phyloP scores from a whole-genome alignment of 495 filamentous ascomycete species.

The Aspergillus hancockii region DNA sequence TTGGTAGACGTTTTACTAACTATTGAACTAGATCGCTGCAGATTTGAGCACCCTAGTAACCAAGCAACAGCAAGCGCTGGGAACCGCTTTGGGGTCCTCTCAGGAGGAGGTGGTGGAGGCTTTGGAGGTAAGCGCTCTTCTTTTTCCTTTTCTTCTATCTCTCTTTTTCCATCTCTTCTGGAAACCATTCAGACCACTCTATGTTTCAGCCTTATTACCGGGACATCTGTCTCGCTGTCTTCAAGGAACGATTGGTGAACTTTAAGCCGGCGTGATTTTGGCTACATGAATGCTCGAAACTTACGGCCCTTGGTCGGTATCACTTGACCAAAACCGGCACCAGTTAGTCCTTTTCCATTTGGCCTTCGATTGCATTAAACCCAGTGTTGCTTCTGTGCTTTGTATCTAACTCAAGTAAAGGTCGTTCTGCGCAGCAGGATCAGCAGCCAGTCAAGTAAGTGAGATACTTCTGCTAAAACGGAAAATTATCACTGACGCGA shows the following conservation, averaged over 20 bases:
- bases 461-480: not conserved
- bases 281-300: not conserved
- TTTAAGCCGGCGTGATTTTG: not conserved
- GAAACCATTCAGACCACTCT: not conserved
- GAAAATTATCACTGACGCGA: slow-evolving; percentile 19
- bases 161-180: not conserved
- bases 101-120: slow-evolving; percentile 31
- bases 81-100: slow-evolving; percentile 47
- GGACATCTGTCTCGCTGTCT: not conserved
- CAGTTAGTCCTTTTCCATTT: not conserved
- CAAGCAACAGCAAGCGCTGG: slow-evolving; percentile 25
- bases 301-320: not conserved
- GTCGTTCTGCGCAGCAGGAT: slow-evolving; percentile 20
- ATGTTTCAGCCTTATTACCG: not conserved
- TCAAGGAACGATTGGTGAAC: not conserved
- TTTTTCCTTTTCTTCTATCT: slow-evolving; percentile 7
- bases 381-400: not conserved
- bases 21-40: slow-evolving; percentile 48
- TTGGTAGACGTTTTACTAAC: slow-evolving; percentile 16
- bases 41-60: slow-evolving; percentile 53
- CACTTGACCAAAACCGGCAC: not conserved
- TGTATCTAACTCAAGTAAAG: slow-evolving; percentile 16
- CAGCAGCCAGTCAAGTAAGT: slow-evolving; percentile 36
- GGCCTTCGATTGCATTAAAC: not conserved
- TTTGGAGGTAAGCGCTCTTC: slow-evolving; percentile 37